Conservation (phyloP, 768 basidiomycete species). For the Kwoniella newhampshirensis region DNA sequence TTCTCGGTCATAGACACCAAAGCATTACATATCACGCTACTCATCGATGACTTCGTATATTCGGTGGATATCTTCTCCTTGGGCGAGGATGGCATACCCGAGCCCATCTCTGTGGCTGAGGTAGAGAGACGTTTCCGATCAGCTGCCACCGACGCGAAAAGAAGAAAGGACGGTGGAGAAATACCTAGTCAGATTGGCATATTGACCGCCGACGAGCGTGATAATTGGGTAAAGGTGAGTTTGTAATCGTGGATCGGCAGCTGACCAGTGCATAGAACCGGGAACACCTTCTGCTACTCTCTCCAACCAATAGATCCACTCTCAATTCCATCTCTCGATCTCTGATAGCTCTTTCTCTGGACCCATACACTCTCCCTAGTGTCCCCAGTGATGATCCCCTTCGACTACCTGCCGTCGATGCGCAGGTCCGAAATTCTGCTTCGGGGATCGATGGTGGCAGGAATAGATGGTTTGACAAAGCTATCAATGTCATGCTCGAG, state of each 20-base stretch:
- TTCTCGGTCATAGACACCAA: constrained; percentile 58
- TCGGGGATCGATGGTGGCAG: constrained; percentile 63
- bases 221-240: constrained; percentile 74
- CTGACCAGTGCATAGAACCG: constrained; percentile 63
- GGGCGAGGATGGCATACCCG: constrained; percentile 50
- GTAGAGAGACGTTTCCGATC: constrained; percentile 59
- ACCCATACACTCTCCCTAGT: constrained; percentile 63
- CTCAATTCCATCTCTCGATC: constrained; percentile 70
- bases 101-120: constrained; percentile 53
- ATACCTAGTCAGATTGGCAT: constrained; percentile 65
- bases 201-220: constrained; percentile 75
- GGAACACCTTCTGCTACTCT: constrained; percentile 65
- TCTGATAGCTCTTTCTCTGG: constrained; percentile 76
- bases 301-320: constrained; percentile 63
- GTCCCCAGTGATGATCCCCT: constrained; percentile 42
- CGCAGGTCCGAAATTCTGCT: constrained; percentile 73
- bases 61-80: constrained; percentile 63
- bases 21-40: constrained; percentile 65
- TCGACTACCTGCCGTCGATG: constrained; percentile 59
- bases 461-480: constrained; percentile 91
- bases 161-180: constrained; percentile 60
- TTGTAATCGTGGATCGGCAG: constrained; percentile 7
- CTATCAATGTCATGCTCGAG: constrained; percentile 77
- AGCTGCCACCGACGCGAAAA: constrained; percentile 63
- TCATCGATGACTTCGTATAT: constrained; percentile 78